Percentiles rank a stretch among this genome's conserved stretches.
Evolutionary conservation across 495 filamentous ascomycete species (phyloP).

Genomic region (Hamigera avellanea): DNA sequence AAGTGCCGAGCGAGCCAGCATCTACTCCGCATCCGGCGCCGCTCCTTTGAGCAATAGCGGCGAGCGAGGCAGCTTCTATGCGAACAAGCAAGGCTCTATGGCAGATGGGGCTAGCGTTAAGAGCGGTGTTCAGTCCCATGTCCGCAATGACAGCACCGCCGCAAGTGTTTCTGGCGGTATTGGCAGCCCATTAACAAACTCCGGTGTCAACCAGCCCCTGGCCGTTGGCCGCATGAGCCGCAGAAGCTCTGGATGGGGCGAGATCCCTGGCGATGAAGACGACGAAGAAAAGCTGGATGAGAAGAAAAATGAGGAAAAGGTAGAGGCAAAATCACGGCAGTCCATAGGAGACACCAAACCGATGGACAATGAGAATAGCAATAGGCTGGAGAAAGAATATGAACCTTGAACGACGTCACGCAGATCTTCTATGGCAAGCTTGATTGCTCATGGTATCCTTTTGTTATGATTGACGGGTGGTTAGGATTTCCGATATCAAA

Average conservation of each 20-base stretch:
- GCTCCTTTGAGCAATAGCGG: conserved; percentile 45
- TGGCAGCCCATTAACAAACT: conserved; percentile 50
- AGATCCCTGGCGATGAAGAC: conserved; percentile 37
- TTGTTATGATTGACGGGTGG: too few species aligned
- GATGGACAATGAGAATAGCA: conserved; percentile 3
- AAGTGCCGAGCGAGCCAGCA: conserved; percentile 68
- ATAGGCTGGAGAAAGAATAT: not conserved
- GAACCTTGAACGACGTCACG: not conserved
- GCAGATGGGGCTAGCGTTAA: conserved; percentile 64
- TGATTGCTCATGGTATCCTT: too few species aligned
- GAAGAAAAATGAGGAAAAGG: conserved; percentile 8
- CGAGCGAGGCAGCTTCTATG: conserved; percentile 74
- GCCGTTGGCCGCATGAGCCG: conserved; percentile 42
- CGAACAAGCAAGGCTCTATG: conserved; percentile 47
- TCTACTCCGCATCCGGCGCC: conserved; percentile 72
- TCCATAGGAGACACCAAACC: not conserved
- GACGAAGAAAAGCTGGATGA: conserved; percentile 18
- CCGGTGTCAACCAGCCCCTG: conserved; percentile 29
- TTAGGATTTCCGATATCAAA: too few species aligned
- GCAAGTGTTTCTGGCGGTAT: conserved; percentile 55
- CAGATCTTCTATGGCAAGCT: too few species aligned
- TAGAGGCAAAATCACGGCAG: not conserved
- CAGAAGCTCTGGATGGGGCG: conserved; percentile 52
- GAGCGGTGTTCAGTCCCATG: conserved; percentile 66
- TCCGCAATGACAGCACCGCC: conserved; percentile 68